Conservation (phyloP, 1,284 basidiomycete genomes). For the Hypsizygus ulmarius region DNA sequence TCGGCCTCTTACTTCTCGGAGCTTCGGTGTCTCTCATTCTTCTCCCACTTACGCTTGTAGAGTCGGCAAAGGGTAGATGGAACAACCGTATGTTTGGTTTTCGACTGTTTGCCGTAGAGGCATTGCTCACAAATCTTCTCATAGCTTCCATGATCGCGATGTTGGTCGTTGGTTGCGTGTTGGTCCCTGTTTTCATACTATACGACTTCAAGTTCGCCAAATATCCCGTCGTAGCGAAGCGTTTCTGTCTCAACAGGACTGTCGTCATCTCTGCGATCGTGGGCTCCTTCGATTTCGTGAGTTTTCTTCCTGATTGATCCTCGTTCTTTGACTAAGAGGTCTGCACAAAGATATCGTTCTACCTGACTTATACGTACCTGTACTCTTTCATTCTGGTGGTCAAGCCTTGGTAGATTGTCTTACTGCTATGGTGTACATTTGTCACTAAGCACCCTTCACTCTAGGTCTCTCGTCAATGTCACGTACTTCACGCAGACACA, state of each 20-base stretch:
- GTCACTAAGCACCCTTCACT: background rate
- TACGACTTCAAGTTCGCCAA: slow-evolving; percentile 52
- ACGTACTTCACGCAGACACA: slow-evolving; percentile 57
- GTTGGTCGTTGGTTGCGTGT: slow-evolving; percentile 46
- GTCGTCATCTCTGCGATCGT: slow-evolving; percentile 63
- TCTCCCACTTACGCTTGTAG: slow-evolving; percentile 61
- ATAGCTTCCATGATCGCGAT: slow-evolving; percentile 56
- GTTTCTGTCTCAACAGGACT: slow-evolving; percentile 56
- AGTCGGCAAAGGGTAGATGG: slow-evolving; percentile 41
- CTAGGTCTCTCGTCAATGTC: slow-evolving; percentile 47
- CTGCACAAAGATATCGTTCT: slow-evolving; percentile 53
- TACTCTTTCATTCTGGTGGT: slow-evolving; percentile 62
- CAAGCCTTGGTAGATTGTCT: slow-evolving; percentile 47
- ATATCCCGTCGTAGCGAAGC: slow-evolving; percentile 50
- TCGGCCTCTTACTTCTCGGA: slow-evolving; percentile 69
- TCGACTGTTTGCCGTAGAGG: slow-evolving; percentile 1
- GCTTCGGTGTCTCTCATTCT: slow-evolving; percentile 61
- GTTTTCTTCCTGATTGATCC: slow-evolving; percentile 19
- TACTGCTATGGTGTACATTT: background rate
- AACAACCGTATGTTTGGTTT: slow-evolving; percentile 37
- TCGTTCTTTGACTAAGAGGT: slow-evolving; percentile 1
- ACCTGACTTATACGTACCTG: slow-evolving; percentile 58
- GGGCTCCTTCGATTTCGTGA: slow-evolving; percentile 69
- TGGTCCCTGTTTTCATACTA: slow-evolving; percentile 42
- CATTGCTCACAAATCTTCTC: background rate